Conservation (phyloP, 441 rosid species). For the Erodium texanum region DNA sequence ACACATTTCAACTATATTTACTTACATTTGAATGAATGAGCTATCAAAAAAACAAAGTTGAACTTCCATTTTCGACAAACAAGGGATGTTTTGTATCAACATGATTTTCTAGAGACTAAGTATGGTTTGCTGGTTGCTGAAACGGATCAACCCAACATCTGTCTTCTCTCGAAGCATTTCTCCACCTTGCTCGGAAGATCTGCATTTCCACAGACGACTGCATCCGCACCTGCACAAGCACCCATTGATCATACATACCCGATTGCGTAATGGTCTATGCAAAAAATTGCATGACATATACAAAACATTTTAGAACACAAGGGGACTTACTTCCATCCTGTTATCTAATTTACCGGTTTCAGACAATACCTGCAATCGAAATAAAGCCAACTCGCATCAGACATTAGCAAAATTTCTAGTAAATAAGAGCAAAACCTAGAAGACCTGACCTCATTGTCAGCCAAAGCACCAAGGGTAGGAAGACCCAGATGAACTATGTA, state of each 20-base stretch:
- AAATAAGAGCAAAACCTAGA: not conserved
- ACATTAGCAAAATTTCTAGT: not conserved
- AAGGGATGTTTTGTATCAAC: too few relatives aligned
- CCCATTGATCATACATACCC: not conserved
- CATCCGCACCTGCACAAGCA: conserved; percentile 47
- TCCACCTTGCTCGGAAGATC: conserved; percentile 60
- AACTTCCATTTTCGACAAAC: too few relatives aligned
- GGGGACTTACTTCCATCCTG: conserved; percentile 46
- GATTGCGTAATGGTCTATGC: too few relatives aligned
- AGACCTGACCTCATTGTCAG: conserved; percentile 23
- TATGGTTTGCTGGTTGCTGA: too few relatives aligned
- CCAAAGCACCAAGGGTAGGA: conserved; percentile 56
- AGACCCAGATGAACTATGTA: conserved; percentile 72
- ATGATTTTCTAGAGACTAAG: not conserved
- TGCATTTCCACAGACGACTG: conserved; percentile 68
- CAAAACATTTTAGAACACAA: too few relatives aligned
- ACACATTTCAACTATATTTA: too few relatives aligned
- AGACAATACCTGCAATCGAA: conserved; percentile 32
- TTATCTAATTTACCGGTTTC: conserved; percentile 34
- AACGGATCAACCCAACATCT: conserved; percentile 80
- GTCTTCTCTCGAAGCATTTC: conserved; percentile 44
- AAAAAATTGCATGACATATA: too few relatives aligned
- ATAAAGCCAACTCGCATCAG: not conserved
- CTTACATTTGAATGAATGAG: too few relatives aligned
- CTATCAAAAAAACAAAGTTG: too few relatives aligned